phyloP scores from a whole-genome alignment of 1,284 basidiomycete genomes.

The Fomitopsis betulina region DNA sequence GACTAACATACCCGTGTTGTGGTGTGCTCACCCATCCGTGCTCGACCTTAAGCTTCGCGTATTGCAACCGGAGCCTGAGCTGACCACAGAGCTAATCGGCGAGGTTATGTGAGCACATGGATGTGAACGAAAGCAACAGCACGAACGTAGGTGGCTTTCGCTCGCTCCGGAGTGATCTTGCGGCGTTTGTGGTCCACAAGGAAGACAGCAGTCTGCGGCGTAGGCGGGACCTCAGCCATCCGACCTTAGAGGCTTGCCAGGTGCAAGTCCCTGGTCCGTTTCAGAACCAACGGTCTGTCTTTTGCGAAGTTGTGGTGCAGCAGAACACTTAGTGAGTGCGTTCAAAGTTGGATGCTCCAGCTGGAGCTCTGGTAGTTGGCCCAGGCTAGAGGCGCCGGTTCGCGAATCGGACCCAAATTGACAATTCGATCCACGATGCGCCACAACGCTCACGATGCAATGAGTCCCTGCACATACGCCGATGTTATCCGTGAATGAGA shows the following conservation, averaged over 20 bases:
- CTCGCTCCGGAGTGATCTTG: slow-evolving; percentile 50
- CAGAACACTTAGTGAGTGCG: too few relatives aligned
- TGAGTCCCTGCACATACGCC: too few relatives aligned
- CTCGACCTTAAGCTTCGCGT: slow-evolving; percentile 74
- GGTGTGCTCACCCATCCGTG: slow-evolving; percentile 64
- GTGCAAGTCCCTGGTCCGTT: background rate
- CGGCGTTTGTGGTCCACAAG: slow-evolving; percentile 37
- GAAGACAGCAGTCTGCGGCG: background rate
- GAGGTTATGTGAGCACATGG: background rate
- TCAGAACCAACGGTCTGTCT: too few relatives aligned
- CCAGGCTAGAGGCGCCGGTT: too few relatives aligned
- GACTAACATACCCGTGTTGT: slow-evolving; percentile 8
- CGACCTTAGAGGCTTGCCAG: background rate
- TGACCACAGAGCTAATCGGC: slow-evolving; percentile 57
- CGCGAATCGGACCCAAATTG: too few relatives aligned
- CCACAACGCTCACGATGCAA: too few relatives aligned
- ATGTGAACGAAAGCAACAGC: slow-evolving; percentile 1
- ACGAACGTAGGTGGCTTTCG: slow-evolving; percentile 60
- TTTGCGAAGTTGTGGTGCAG: too few relatives aligned
- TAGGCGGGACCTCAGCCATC: background rate
- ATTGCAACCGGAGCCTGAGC: slow-evolving; percentile 70
- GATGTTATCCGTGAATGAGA: too few relatives aligned
- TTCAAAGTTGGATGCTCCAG: too few relatives aligned
- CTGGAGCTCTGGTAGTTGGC: too few relatives aligned
- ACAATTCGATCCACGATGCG: too few relatives aligned